Percentiles rank a stretch among this genome's conserved stretches.
Evolutionary conservation across 2,329 filamentous ascomycete species (phyloP).

Genomic region (Phyllosticta citrichinensis): DNA sequence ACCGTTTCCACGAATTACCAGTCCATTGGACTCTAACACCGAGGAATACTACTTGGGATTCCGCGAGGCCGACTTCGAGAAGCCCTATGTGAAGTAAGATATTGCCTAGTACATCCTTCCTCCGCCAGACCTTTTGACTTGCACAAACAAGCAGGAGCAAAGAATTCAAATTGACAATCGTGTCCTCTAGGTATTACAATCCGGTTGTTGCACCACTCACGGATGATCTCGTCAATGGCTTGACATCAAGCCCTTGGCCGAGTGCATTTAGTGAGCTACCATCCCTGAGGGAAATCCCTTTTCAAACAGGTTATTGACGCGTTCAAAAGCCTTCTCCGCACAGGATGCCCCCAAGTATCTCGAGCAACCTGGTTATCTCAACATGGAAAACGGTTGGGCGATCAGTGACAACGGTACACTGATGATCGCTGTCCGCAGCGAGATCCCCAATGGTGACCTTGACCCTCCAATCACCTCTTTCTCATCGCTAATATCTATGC

Average conservation of each 20-base stretch:
- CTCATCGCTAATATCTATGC: not conserved
- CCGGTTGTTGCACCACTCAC: not conserved
- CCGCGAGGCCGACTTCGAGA: not conserved
- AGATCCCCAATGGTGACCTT: not conserved
- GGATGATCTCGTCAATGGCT: not conserved
- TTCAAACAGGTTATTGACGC: not conserved
- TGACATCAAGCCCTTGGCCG: not conserved
- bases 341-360: not conserved
- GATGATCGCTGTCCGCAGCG: slow-evolving; percentile 1
- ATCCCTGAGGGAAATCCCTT: too few relatives aligned
- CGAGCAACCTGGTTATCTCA: not conserved
- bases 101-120: too few relatives aligned
- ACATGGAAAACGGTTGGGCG: not conserved
- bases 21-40: not conserved
- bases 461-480: too few relatives aligned
- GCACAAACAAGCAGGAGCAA: too few relatives aligned
- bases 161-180: too few relatives aligned
- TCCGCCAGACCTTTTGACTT: too few relatives aligned
- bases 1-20: not conserved
- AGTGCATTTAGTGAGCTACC: not conserved
- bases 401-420: not conserved
- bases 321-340: not conserved
- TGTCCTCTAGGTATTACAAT: not conserved
- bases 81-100: not conserved
- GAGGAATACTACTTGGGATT: slow-evolving; percentile 3